Base-by-base conservation (phyloP, 495 filamentous ascomycete genomes). In the Talaromyces wortmannii region DNA sequence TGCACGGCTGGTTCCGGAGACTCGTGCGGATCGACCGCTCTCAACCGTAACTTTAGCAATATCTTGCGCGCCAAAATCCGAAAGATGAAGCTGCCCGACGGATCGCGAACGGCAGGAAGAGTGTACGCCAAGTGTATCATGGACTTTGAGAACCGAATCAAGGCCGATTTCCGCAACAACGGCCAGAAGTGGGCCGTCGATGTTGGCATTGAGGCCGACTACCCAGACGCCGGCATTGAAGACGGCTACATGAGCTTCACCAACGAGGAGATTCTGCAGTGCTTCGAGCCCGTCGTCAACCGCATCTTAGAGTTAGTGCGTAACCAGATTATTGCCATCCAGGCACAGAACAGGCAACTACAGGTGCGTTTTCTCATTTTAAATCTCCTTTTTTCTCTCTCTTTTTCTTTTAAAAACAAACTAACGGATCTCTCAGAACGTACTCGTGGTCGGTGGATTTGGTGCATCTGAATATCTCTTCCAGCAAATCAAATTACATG, bases 101-200 rank as follows among this genome's bases (percentile, higher is more conserved):
- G 86, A 13, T 89, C 86, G 17, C 84, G 80, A 55, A 88, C 84
- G 23, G 87, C 87, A 16, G 86, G 87, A 31, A 86, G 85, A 67
- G 86, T 90, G 12, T 90, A 90, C 61, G 86, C 87, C 43, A 90
- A 90, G 66, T 90, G 87, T 71, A 90, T 90, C 59, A 89, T 89
- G 85, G 87, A 90, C 67, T 90, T 90, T 62, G 87, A 90, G 71
- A 90, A 90, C 67, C 76, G 87, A 46, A 88, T 90, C 72, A 90
- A 90, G 67, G 87, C 87, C 31, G 87, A 90, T 63, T 90, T 90
- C 81, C 80, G 87, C 46, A 90, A 90, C 67, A 90, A 90, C 59
- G 84, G 87, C 7, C 85, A 88, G 63, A 90, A 89, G 65, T 90
- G 87, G 87, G 87, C 87, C 8, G 87, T 90, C n/a, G 87, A 90